phyloP scores from a whole-genome alignment of 2,329 filamentous ascomycete species.

The Pseudonectria foliicola region DNA sequence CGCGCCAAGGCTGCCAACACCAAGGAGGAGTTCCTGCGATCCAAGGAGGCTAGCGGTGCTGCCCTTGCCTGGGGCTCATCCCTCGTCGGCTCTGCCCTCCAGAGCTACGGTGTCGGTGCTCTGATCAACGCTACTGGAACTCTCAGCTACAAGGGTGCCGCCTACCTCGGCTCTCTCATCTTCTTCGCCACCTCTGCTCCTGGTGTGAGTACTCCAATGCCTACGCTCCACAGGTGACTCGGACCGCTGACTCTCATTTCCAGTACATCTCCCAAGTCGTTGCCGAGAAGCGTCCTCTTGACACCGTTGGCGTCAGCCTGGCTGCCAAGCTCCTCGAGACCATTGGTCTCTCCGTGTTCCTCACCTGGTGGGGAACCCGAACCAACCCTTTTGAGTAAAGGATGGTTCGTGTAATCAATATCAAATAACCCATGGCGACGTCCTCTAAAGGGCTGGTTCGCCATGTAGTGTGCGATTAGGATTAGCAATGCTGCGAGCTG shows the following conservation, averaged over 20 bases:
- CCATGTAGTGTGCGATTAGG: constrained; percentile 12
- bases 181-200: constrained; percentile 88
- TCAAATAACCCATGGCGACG: too few species aligned
- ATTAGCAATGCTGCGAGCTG: too few species aligned
- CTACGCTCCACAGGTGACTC: not conserved
- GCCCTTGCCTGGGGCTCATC: constrained; percentile 87
- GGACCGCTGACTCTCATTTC: constrained; percentile 7
- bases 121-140: constrained; percentile 93
- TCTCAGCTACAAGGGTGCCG: constrained; percentile 92
- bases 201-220: constrained; percentile 50
- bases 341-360: constrained; percentile 80
- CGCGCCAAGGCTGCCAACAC: constrained; percentile 85
- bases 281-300: constrained; percentile 84
- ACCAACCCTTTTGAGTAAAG: constrained; percentile 83
- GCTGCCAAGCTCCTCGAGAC: constrained; percentile 87
- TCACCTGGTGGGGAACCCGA: constrained; percentile 96
- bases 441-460: too few species aligned
- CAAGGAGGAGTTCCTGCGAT: constrained; percentile 93
- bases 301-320: constrained; percentile 80
- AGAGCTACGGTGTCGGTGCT: constrained; percentile 83
- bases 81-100: constrained; percentile 78
- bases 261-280: constrained; percentile 83
- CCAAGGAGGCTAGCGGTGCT: constrained; percentile 83
- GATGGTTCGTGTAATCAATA: constrained; percentile 4
- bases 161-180: constrained; percentile 84